A percentile compares a stretch with the other conserved stretches of the same genome.
Conservation (phyloP, 1,284 basidiomycete species). For the Cryptococcus deneoformans region DNA sequence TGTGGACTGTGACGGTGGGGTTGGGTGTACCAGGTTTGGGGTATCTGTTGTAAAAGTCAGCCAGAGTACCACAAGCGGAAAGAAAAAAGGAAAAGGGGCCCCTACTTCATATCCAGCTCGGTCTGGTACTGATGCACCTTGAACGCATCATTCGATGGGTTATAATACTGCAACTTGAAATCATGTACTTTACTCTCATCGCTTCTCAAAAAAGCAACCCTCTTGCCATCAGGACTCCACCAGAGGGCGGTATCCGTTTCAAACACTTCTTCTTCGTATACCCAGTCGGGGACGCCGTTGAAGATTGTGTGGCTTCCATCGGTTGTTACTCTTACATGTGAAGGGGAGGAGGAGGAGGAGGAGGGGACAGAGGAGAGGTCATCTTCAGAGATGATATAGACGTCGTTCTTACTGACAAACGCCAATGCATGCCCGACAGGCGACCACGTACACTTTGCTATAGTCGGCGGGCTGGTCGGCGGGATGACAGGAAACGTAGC, state of each 20-base stretch:
- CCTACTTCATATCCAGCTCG: slow-evolving; percentile 71
- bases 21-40: slow-evolving; percentile 81
- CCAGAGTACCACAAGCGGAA: background rate
- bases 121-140: slow-evolving; percentile 74
- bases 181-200: slow-evolving; percentile 87
- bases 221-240: slow-evolving; percentile 83
- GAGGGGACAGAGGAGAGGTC: slow-evolving; percentile 14
- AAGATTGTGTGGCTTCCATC: slow-evolving; percentile 81
- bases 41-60: slow-evolving; percentile 33
- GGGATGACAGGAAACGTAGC: slow-evolving; percentile 67
- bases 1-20: slow-evolving; percentile 77
- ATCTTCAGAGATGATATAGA: slow-evolving; percentile 66
- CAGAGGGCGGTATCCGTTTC: slow-evolving; percentile 71
- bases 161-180: slow-evolving; percentile 87
- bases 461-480: slow-evolving; percentile 59
- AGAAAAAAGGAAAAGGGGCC: background rate
- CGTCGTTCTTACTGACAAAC: slow-evolving; percentile 75
- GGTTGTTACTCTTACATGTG: slow-evolving; percentile 67
- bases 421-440: slow-evolving; percentile 76
- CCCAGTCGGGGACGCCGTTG: slow-evolving; percentile 95
- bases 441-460: slow-evolving; percentile 79
- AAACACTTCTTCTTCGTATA: slow-evolving; percentile 93
- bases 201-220: slow-evolving; percentile 78
- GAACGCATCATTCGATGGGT: slow-evolving; percentile 66
- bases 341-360: slow-evolving; percentile 7